phyloP scores from a whole-genome alignment of 495 filamentous ascomycete genomes.

The Penicillium waksmanii region DNA sequence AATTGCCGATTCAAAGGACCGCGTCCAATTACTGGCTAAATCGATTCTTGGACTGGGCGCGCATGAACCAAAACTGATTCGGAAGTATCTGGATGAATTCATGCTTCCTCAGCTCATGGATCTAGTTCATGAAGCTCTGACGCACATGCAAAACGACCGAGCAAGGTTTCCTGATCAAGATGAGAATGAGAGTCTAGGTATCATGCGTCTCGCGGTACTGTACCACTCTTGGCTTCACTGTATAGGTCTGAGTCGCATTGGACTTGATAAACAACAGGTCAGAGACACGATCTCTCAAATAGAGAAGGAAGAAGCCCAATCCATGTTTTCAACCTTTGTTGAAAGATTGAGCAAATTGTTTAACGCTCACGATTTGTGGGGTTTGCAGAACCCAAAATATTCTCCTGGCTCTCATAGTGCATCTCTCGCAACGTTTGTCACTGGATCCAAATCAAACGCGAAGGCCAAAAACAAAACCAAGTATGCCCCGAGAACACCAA shows the following conservation, averaged over 20 bases:
- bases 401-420: neutral
- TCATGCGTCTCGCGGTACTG: constrained; percentile 40
- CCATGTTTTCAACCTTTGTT: neutral
- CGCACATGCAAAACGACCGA: constrained; percentile 14
- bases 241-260: neutral
- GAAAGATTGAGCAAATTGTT: constrained; percentile 1
- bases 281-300: neutral
- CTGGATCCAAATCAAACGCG: neutral
- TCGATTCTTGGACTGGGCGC: constrained; percentile 3
- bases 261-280: neutral
- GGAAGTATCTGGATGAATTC: neutral
- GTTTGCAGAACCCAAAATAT: neutral
- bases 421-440: neutral
- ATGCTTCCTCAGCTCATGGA: constrained; percentile 3
- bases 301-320: neutral
- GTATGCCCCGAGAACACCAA: constrained; percentile 53
- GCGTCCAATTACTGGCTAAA: constrained; percentile 18
- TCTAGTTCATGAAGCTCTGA: constrained; percentile 8
- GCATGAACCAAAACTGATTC: neutral
- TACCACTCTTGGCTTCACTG: constrained; percentile 48
- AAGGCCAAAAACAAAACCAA: constrained; percentile 36
- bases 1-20: constrained; percentile 6
- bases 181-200: constrained; percentile 8
- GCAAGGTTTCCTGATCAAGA: neutral
- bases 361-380: neutral